Evolutionary conservation across 2,329 filamentous ascomycete species (phyloP).

Genomic region (Pseudopyrenochaeta lycopersici): DNA sequence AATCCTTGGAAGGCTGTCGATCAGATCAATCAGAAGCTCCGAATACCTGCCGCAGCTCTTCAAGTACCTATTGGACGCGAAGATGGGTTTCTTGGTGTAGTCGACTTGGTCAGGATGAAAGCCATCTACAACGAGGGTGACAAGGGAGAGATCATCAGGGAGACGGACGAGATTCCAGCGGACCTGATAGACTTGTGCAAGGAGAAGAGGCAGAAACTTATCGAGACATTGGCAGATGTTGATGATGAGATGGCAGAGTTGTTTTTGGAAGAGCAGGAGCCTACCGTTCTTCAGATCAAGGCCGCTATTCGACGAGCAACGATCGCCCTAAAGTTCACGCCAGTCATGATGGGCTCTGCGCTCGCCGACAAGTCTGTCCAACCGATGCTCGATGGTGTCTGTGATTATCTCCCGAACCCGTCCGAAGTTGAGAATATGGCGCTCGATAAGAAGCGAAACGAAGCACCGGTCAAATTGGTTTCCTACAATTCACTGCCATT

Average conservation of each 20-base stretch:
- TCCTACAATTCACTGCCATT: slow-evolving; percentile 95
- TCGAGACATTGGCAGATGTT: slow-evolving; percentile 95
- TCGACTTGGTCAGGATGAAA: slow-evolving; percentile 92
- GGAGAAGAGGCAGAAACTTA: slow-evolving; percentile 84
- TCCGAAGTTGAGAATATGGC: slow-evolving; percentile 88
- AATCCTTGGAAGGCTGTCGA: slow-evolving; percentile 98
- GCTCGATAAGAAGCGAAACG: slow-evolving; percentile 80
- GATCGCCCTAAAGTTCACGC: slow-evolving; percentile 88
- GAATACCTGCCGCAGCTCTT: slow-evolving; percentile 89
- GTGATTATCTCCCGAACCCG: slow-evolving; percentile 94
- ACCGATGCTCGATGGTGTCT: slow-evolving; percentile 95
- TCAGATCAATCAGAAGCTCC: slow-evolving; percentile 96
- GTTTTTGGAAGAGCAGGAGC: slow-evolving; percentile 86
- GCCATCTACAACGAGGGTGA: slow-evolving; percentile 90
- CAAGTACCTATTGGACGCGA: slow-evolving; percentile 95
- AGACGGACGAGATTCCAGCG: slow-evolving; percentile 83
- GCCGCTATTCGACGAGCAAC: slow-evolving; percentile 90
- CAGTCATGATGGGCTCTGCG: slow-evolving; percentile 95
- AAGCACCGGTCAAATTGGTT: slow-evolving; percentile 84
- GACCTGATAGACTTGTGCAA: slow-evolving; percentile 77
- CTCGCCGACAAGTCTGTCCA: slow-evolving; percentile 94
- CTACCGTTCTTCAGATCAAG: slow-evolving; percentile 84
- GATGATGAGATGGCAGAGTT: slow-evolving; percentile 98
- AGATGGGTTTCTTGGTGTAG: slow-evolving; percentile 89
- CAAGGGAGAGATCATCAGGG: slow-evolving; percentile 77